Evolutionary conservation across 208 protist species (phyloP), one percentile per base, ranked within the genome.

Genomic region (Trypanosoma theileri): DNA sequence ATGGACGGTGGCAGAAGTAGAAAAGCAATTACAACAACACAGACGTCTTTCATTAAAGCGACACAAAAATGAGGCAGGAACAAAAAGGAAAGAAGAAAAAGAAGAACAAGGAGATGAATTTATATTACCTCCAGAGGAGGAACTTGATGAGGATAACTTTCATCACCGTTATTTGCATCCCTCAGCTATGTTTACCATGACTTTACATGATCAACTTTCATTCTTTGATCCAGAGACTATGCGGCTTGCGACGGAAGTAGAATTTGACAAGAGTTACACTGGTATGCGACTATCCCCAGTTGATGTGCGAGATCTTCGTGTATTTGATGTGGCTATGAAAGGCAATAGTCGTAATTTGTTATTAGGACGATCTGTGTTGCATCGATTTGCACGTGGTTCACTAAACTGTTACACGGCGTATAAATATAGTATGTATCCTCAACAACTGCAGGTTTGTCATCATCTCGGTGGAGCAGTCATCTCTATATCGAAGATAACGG

Each of bases 61-160:
- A 54, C 12, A 26, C 21, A 75, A 19, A 21, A 71, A n/a, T 24
- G 16, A 22, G 54, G 12, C 45, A 0, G 53, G 46, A 42, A 28
- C 46, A 22, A 31, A 53, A 66, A 48, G 53, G 35, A 28, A 62
- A 19, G 13, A 44, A 55, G 17, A 41, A 60, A 40, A 63, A 42
- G 28, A 45, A 24, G 4, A 6, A 14, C 8, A 28, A 10, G 26
- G 51, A 17, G 51, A 53, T 41, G 42, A n/a, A 51, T 22, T 44
- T 31, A 40, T 45, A 31, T 41, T 51, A 14, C 65, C 54, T 17
- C 71, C 59, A 48, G 89, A 95, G 68, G 80, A 92, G 59, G 79
- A 85, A n/a, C 66, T 88, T 17, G 79, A 86, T 64, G 89, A 92
- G 24, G 85, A 93, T 66, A 93, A 91, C 71, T 95, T 92, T 59